A percentile compares a stretch with the other conserved stretches of the same genome.
Evolutionary conservation across 2,329 filamentous ascomycete species (phyloP).

Genomic region (Leptographium flavum): DNA sequence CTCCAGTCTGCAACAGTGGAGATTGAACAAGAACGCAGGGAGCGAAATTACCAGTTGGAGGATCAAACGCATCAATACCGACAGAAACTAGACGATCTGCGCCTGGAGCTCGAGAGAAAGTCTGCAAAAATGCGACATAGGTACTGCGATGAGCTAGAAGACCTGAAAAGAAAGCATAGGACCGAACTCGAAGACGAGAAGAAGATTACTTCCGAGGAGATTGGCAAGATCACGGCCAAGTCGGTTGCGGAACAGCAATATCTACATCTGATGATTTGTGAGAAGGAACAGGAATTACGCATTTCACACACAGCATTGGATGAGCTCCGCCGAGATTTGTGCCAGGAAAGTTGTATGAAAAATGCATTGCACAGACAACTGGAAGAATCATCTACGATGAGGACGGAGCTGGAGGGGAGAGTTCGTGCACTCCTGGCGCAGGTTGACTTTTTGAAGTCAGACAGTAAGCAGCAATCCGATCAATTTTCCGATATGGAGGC

Average conservation of each 20-base stretch:
- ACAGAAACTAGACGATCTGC: slow-evolving; percentile 40
- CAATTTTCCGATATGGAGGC: slow-evolving; percentile 72
- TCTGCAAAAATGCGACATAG: slow-evolving; percentile 42
- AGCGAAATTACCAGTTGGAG: slow-evolving; percentile 37
- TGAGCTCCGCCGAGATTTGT: slow-evolving; percentile 32
- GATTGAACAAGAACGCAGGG: slow-evolving; percentile 28
- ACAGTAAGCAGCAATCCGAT: slow-evolving; percentile 76
- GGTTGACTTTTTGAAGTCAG: slow-evolving; percentile 79
- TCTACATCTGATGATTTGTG: slow-evolving; percentile 29
- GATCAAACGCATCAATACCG: slow-evolving; percentile 37
- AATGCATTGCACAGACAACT: slow-evolving; percentile 35
- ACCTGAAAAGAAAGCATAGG: slow-evolving; percentile 47
- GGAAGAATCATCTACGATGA: slow-evolving; percentile 44
- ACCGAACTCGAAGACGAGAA: slow-evolving; percentile 53
- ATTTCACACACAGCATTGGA: slow-evolving; percentile 32
- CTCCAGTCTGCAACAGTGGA: slow-evolving; percentile 25
- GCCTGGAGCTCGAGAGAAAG: slow-evolving; percentile 36
- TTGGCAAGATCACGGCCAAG: slow-evolving; percentile 46
- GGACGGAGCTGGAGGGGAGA: slow-evolving; percentile 56
- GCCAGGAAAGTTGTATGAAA: slow-evolving; percentile 51
- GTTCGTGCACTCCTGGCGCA: slow-evolving; percentile 65
- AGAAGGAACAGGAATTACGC: slow-evolving; percentile 40
- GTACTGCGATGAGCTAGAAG: slow-evolving; percentile 54
- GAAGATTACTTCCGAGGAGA: slow-evolving; percentile 41
- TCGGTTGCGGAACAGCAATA: slow-evolving; percentile 37